Percentiles rank a stretch among this genome's conserved stretches.
phyloP scores from a whole-genome alignment of 768 basidiomycete species.

The Pisolithus tinctorius region DNA sequence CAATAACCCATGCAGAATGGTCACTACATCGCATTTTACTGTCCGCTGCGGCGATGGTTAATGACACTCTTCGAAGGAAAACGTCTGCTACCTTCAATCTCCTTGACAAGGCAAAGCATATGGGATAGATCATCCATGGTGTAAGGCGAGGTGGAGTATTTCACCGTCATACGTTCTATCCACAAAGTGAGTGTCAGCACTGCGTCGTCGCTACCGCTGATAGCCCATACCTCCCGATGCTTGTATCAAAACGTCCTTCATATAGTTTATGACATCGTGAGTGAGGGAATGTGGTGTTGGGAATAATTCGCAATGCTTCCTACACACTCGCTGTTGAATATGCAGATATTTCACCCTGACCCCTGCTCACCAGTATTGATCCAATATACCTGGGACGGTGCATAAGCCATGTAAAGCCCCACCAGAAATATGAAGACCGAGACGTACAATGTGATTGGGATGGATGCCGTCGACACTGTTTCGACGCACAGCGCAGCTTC shows the following conservation, averaged over 20 bases:
- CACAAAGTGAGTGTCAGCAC: not conserved
- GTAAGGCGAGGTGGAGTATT: constrained; percentile 29
- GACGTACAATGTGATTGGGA: constrained; percentile 21
- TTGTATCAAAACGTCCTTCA: constrained; percentile 20
- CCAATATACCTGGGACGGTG: constrained; percentile 15
- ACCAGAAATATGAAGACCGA: not conserved
- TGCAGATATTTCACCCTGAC: not conserved
- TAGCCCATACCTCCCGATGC: constrained; percentile 21
- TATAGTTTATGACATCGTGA: constrained; percentile 8
- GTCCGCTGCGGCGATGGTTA: constrained; percentile 3
- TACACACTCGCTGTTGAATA: not conserved
- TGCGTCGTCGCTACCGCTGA: not conserved
- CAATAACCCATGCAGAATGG: constrained; percentile 21
- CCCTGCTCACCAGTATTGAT: constrained; percentile 23
- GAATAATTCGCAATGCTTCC: constrained; percentile 27
- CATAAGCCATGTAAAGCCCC: not conserved
- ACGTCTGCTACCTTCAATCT: constrained; percentile 16
- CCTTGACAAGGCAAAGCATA: constrained; percentile 24
- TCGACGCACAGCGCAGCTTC: constrained; percentile 17
- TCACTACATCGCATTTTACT: constrained; percentile 5
- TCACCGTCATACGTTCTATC: constrained; percentile 22
- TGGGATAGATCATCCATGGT: constrained; percentile 13
- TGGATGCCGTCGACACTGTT: constrained; percentile 5
- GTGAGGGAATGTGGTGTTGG: constrained; percentile 19
- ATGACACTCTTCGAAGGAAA: not conserved